phyloP scores from a whole-genome alignment of 306 rosid genomes.

The Gleditsia sinensis region DNA sequence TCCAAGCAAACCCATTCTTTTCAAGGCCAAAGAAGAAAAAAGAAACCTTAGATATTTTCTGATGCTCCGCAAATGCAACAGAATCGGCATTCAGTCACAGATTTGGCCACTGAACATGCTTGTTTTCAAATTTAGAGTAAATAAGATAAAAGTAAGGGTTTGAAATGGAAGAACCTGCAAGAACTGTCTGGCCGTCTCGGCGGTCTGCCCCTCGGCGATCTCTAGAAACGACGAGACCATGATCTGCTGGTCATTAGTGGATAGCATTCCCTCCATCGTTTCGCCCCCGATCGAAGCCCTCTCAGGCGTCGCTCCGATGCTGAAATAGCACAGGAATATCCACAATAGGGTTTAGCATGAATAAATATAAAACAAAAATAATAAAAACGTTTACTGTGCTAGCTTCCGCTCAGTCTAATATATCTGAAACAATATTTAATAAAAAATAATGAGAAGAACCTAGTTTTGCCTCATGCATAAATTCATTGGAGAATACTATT shows the following conservation, averaged over 20 bases:
- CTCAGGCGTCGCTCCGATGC: neutral
- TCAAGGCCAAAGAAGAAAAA: too few relatives aligned
- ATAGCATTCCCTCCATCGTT: constrained; percentile 46
- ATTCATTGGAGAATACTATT: too few relatives aligned
- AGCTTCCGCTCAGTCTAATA: neutral
- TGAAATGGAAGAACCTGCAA: constrained; percentile 36
- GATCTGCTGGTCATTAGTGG: constrained; percentile 44
- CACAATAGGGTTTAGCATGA: neutral
- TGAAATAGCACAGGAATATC: neutral
- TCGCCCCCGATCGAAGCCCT: neutral
- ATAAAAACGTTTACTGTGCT: neutral
- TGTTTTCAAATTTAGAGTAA: neutral
- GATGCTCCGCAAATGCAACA: neutral
- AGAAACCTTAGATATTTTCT: neutral
- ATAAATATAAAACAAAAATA: neutral
- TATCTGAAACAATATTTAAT: too few relatives aligned
- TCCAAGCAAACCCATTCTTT: neutral
- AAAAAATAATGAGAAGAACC: too few relatives aligned
- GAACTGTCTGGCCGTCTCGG: constrained; percentile 52
- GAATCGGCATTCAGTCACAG: neutral
- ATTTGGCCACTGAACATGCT: neutral
- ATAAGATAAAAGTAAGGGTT: neutral
- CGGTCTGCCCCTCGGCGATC: constrained; percentile 56
- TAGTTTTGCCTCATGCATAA: too few relatives aligned
- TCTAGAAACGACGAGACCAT: constrained; percentile 54